Percentiles rank a stretch among this genome's conserved stretches.
Conservation (phyloP, 1,284 basidiomycete species). For the Dichomitus squalens region DNA sequence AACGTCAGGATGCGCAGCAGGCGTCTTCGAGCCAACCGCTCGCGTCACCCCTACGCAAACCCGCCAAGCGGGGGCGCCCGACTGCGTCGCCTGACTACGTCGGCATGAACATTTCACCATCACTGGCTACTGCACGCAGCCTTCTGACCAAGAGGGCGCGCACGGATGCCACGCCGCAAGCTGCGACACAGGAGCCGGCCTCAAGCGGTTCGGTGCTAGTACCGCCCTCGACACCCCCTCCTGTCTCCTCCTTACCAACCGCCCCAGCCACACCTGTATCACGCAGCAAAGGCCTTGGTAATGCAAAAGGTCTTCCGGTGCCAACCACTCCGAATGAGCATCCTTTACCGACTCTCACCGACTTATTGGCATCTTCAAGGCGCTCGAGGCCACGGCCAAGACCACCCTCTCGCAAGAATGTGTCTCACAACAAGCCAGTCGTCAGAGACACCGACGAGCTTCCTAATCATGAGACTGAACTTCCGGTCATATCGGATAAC, state of each 20-base stretch:
- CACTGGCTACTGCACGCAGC: conserved; percentile 6
- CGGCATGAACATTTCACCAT: conserved; percentile 13
- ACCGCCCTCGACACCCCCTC: conserved; percentile 32
- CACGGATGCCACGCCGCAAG: neutral
- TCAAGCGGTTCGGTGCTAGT: conserved; percentile 26
- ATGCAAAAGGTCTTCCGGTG: conserved; percentile 31
- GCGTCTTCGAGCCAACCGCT: conserved; percentile 25
- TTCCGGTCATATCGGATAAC: conserved; percentile 7
- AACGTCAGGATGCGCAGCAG: conserved; percentile 9
- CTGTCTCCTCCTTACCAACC: conserved; percentile 12
- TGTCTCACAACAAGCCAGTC: conserved; percentile 10
- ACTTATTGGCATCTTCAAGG: conserved; percentile 39
- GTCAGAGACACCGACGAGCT: neutral
- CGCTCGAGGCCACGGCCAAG: conserved; percentile 36
- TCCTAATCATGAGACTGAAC: conserved; percentile 7
- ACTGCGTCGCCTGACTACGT: conserved; percentile 16
- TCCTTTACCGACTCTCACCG: conserved; percentile 35
- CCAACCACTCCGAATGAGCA: conserved; percentile 30
- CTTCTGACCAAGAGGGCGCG: conserved; percentile 28
- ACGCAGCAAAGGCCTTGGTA: conserved; percentile 28
- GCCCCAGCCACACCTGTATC: conserved; percentile 23
- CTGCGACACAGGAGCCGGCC: conserved; percentile 12
- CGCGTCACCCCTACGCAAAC: conserved; percentile 11
- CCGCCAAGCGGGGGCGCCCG: conserved; percentile 24
- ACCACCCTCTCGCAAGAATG: conserved; percentile 35